Conservation (phyloP, 1,284 basidiomycete species). For the Cryptococcus maquisensis region DNA sequence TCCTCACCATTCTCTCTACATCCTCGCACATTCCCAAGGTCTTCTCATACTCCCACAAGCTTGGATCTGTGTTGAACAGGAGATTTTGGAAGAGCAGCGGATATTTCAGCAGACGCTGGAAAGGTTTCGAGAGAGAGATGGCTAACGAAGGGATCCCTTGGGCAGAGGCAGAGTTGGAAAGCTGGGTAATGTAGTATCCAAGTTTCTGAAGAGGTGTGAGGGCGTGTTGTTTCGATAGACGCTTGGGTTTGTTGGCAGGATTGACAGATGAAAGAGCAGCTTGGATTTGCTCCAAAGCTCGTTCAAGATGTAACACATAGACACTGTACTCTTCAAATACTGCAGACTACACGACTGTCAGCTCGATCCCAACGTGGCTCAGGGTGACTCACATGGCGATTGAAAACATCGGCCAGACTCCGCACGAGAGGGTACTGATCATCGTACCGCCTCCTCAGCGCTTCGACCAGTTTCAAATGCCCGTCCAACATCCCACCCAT, state of each 20-base stretch:
- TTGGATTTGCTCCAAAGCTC: constrained; percentile 80
- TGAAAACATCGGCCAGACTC: constrained; percentile 86
- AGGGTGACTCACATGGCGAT: constrained; percentile 67
- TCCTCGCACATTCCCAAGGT: constrained; percentile 95
- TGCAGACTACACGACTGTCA: constrained; percentile 61
- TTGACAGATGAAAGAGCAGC: constrained; percentile 55
- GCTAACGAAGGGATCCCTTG: constrained; percentile 54
- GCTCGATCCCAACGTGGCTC: background rate
- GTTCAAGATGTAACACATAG: constrained; percentile 86
- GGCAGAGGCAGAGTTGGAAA: background rate
- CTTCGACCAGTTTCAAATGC: constrained; percentile 74
- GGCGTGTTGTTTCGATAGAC: constrained; percentile 69
- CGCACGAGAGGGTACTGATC: constrained; percentile 89
- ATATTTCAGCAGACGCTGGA: constrained; percentile 94
- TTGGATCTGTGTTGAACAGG: constrained; percentile 91
- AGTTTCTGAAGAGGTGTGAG: constrained; percentile 61
- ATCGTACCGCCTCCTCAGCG: constrained; percentile 78
- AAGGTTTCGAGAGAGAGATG: constrained; percentile 92
- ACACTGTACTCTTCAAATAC: constrained; percentile 86
- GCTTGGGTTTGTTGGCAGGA: constrained; percentile 54
- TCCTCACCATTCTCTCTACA: constrained; percentile 89
- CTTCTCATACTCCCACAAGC: constrained; percentile 93
- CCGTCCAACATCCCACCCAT: constrained; percentile 79
- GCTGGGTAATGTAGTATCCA: background rate
- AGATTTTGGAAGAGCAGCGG: constrained; percentile 96